phyloP scores from a whole-genome alignment of 2,329 filamentous ascomycete genomes.

The Pestalotiopsis sp. region DNA sequence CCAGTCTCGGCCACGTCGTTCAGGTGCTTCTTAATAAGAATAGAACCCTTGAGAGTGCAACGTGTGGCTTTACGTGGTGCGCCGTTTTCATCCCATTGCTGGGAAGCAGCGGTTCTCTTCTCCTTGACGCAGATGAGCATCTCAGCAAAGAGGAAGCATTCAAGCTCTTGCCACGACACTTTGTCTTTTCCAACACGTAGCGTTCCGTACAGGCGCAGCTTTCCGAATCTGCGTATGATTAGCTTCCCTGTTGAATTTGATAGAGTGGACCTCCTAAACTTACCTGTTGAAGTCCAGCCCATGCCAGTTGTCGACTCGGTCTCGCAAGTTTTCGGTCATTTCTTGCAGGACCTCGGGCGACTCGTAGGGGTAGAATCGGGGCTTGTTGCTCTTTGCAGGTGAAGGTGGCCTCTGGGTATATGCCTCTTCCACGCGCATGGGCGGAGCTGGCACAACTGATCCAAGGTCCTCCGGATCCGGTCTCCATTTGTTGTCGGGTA shows the following conservation, averaged over 20 bases:
- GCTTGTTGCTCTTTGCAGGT: constrained; percentile 54
- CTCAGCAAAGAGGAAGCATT: constrained; percentile 95
- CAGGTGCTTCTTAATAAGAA: constrained; percentile 96
- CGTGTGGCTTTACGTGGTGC: constrained; percentile 66
- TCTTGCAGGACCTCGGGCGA: constrained; percentile 76
- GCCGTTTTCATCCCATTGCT: constrained; percentile 67
- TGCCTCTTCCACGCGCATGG: constrained; percentile 53
- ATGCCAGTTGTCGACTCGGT: constrained; percentile 97
- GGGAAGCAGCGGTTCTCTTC: constrained; percentile 69
- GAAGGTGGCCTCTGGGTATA: constrained; percentile 59
- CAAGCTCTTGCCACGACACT: constrained; percentile 94
- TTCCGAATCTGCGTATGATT: constrained; percentile 71
- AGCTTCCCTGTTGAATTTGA: constrained; percentile 20
- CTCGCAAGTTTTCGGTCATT: constrained; percentile 81
- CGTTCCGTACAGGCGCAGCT: constrained; percentile 84
- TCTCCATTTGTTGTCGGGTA: constrained; percentile 88
- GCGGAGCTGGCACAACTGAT: constrained; percentile 45
- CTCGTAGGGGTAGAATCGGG: constrained; percentile 72
- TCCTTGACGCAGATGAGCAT: constrained; percentile 99
- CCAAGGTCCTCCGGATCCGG: constrained; percentile 81
- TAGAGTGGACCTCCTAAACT: constrained; percentile 21
- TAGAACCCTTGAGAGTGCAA: constrained; percentile 94
- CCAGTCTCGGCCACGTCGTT: constrained; percentile 80
- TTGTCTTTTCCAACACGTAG: constrained; percentile 95
- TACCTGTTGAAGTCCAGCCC: constrained; percentile 86